A percentile compares a stretch with the other conserved stretches of the same genome.
Evolutionary conservation across 2,329 filamentous ascomycete genomes (phyloP).

Genomic region (Microdochium bolleyi): DNA sequence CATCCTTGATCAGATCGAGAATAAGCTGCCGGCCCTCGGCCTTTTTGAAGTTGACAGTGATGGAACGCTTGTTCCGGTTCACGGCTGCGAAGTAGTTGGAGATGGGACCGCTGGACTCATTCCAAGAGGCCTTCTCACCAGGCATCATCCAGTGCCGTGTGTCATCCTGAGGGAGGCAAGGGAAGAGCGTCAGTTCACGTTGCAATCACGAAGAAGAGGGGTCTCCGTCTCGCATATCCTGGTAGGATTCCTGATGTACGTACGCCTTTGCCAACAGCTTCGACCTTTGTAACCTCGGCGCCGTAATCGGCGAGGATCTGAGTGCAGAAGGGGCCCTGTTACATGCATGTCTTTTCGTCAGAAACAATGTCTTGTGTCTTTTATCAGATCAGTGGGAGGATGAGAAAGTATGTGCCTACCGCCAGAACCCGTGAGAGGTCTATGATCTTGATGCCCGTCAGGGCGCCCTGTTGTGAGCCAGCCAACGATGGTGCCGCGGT

Average conservation of each 20-base stretch:
- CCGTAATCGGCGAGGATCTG: constrained; percentile 37
- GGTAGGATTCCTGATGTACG: constrained; percentile 2
- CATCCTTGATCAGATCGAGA: constrained; percentile 21
- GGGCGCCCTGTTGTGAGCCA: constrained; percentile 1
- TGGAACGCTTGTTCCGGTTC: constrained; percentile 34
- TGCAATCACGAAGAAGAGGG: not conserved
- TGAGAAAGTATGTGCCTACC: constrained; percentile 6
- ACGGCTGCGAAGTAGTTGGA: constrained; percentile 33
- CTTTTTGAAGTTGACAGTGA: constrained; percentile 23
- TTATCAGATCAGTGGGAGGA: not conserved
- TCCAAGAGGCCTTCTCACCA: constrained; percentile 15
- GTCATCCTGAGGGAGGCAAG: not conserved
- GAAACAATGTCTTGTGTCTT: not conserved
- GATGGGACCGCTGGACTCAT: constrained; percentile 14
- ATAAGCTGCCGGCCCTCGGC: constrained; percentile 20
- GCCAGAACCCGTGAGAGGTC: constrained; percentile 20
- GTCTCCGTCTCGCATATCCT: not conserved
- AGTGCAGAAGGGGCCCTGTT: constrained; percentile 25
- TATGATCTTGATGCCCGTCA: constrained; percentile 17
- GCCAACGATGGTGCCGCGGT: not conserved
- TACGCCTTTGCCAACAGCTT: constrained; percentile 22
- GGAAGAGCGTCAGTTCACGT: not conserved
- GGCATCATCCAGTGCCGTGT: not conserved
- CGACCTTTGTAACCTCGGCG: constrained; percentile 32
- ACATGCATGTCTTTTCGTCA: constrained; percentile 2